These are phyloP conservation scores for Linnemannia zychae DNA, from an alignment of 192 early-diverging fungal species.

Conservation along the genomic window DNA sequence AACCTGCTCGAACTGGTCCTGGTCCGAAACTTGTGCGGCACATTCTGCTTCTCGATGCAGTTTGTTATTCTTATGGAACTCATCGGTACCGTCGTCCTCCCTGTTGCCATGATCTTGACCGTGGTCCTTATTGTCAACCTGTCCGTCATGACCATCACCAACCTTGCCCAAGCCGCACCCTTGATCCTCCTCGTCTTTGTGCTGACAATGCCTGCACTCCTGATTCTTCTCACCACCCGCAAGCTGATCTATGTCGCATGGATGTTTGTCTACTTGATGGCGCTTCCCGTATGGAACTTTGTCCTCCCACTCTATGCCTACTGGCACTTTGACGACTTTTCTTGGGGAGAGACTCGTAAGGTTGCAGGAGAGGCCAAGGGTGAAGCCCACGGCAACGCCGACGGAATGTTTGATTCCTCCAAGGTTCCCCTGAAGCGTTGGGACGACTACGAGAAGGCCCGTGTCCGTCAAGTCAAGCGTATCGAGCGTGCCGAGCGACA, in stretches of 20 bases:
- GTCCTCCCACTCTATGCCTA: slow-evolving; percentile 91
- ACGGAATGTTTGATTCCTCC: slow-evolving; percentile 85
- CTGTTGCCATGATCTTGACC: slow-evolving; percentile 80
- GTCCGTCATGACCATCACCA: slow-evolving; percentile 66
- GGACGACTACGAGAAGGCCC: slow-evolving; percentile 89
- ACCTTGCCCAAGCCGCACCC: slow-evolving; percentile 72
- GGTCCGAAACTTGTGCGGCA: slow-evolving; percentile 95
- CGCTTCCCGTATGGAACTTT: slow-evolving; percentile 95
- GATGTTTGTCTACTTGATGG: slow-evolving; percentile 88
- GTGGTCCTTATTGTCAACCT: slow-evolving; percentile 74
- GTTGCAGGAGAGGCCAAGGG: slow-evolving; percentile 79
- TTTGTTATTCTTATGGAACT: slow-evolving; percentile 85
- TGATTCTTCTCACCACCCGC: slow-evolving; percentile 91
- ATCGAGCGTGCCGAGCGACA: slow-evolving; percentile 71
- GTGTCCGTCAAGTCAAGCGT: slow-evolving; percentile 76
- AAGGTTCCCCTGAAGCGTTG: slow-evolving; percentile 88
- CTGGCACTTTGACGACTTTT: slow-evolving; percentile 96
- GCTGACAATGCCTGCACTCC: slow-evolving; percentile 88
- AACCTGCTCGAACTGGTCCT: slow-evolving; percentile 93
- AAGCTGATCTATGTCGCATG: slow-evolving; percentile 91
- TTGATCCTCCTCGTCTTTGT: slow-evolving; percentile 85
- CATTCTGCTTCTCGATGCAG: slow-evolving; percentile 97
- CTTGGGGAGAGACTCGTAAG: slow-evolving; percentile 85
- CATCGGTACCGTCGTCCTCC: slow-evolving; percentile 82
- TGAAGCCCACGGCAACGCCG: slow-evolving; percentile 81